Conservation (phyloP, 306 rosid species). For the Phaseolus lunatus region DNA sequence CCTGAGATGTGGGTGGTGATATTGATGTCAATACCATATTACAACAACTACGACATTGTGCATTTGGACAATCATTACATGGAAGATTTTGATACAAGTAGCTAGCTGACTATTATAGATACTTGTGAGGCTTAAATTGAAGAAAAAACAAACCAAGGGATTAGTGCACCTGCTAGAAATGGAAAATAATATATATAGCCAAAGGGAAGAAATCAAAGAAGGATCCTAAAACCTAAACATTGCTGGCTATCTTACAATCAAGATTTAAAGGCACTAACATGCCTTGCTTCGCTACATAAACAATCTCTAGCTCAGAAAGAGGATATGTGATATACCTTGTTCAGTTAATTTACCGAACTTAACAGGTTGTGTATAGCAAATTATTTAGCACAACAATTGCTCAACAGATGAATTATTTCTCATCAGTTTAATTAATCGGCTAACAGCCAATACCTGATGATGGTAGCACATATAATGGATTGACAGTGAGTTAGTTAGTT, state of each 20-base stretch:
- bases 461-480: constrained; percentile 1
- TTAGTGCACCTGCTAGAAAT: constrained; percentile 12
- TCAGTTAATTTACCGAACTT: constrained; percentile 16
- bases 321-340: background rate
- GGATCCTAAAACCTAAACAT: constrained; percentile 42
- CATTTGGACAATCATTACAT: constrained; percentile 44
- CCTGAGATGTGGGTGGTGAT: no score
- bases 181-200: constrained; percentile 22
- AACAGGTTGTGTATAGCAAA: background rate
- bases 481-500: background rate
- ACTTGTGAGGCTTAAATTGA: constrained; percentile 21
- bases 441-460: background rate
- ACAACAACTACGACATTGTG: constrained; percentile 52
- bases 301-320: background rate
- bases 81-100: background rate
- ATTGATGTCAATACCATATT: constrained; percentile 40
- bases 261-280: constrained; percentile 49
- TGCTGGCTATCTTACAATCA: constrained; percentile 40
- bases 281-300: constrained; percentile 30
- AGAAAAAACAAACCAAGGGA: constrained; percentile 26
- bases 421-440: constrained; percentile 20
- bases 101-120: constrained; percentile 9
- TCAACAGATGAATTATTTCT: constrained; percentile 20
- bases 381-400: background rate
- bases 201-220: constrained; percentile 33